phyloP scores from a whole-genome alignment of 2,329 filamentous ascomycete species.

The Fusarium papillatum region DNA sequence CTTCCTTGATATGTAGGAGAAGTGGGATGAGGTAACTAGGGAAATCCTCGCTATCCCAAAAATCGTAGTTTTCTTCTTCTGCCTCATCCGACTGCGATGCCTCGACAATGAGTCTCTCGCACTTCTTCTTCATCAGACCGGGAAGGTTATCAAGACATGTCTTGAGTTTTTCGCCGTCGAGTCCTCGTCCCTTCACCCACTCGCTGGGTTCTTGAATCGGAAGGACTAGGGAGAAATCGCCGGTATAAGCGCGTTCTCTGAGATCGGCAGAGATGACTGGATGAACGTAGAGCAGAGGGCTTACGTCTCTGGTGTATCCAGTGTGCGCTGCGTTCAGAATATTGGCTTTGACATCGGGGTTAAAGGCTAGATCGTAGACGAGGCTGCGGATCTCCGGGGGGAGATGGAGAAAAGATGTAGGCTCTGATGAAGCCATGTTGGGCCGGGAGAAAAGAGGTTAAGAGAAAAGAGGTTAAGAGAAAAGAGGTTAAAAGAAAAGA shows the following conservation, averaged over 20 bases:
- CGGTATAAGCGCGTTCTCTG: background rate
- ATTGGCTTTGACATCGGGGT: background rate
- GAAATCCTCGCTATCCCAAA: background rate
- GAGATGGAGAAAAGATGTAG: background rate
- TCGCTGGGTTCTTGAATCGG: background rate
- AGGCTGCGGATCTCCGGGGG: background rate
- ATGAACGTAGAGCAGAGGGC: background rate
- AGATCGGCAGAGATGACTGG: background rate
- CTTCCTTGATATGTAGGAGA: background rate
- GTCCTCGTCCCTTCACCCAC: background rate
- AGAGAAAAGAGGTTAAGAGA: too few species aligned
- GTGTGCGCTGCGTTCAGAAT: background rate
- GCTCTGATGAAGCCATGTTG: background rate
- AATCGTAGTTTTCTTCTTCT: background rate
- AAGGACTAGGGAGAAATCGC: background rate
- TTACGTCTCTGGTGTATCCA: background rate
- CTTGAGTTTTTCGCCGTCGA: background rate
- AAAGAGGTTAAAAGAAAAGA: too few species aligned
- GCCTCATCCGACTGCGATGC: background rate
- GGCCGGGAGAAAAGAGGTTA: background rate
- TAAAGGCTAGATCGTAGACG: constrained; percentile 2
- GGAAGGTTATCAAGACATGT: background rate
- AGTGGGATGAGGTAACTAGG: background rate
- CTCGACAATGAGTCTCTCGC: background rate
- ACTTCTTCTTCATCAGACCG: background rate